Base-by-base conservation (phyloP, 805 yeast species). In the Maudiozyma bulderi region DNA sequence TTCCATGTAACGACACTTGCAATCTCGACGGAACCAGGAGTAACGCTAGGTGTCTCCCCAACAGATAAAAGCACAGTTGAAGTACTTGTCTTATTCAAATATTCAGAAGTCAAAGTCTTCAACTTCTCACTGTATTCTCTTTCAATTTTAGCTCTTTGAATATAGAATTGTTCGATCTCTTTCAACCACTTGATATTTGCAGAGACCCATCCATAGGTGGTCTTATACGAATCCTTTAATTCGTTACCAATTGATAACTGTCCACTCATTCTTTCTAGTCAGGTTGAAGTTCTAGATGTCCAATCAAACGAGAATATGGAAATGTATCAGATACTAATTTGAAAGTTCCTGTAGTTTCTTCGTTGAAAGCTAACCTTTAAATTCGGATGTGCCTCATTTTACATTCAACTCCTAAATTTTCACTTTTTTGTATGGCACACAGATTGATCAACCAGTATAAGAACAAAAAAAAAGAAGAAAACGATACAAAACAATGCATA, bases 1-100 rank as follows among this genome's bases (percentile, higher is more conserved):
- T 78, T 87, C 99, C 99, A 91, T 1, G 95, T 78, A 10, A 86
- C 95, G 53, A 90, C 69, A 13, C 86, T 74, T 0, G 96, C 95
- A 54, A 86, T 76, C 62, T 93, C 98, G 45, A 91, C 71, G 0
- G 97, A 88, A 0, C 99, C 99, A 0, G 99, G 98, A 0, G 99
- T 93, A 41, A 86, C 77, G 40, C 81, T 76, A 0, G 99, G 99
- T 14, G 78, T 77, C 52, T 87, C 95, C 29, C 99, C 99, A 2
- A 93, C 99, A 42, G 90, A 80, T 31, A 93, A 66, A 11, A 69
- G 64, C 0, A 91, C 78, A 9, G 87, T 73, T 14, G 73, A 66
- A 54, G 80, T 79, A 44, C 95, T 84, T 62, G 90, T 89, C 65
- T 80, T 84, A 51, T 81, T 82, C 57, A 87, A 81, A 53, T 81